Evolutionary conservation across 2,329 filamentous ascomycete genomes (phyloP).

Genomic region (Botrytis fragariae): DNA sequence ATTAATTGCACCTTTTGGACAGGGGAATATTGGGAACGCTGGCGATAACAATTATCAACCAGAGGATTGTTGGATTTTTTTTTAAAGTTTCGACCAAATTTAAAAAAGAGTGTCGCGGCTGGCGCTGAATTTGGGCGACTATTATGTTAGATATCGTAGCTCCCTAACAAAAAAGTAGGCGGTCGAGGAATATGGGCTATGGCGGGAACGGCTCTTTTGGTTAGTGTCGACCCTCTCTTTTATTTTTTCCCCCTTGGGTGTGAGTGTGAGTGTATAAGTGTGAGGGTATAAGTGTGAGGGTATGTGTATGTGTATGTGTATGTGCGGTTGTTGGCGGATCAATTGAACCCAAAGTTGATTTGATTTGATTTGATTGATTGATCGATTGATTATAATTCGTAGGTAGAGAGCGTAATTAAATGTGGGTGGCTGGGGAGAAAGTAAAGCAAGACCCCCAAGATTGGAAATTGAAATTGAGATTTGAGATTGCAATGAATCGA

Average conservation of each 20-base stretch:
- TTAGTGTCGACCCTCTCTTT: not conserved
- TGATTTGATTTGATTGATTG: not conserved
- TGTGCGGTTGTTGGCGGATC: slow-evolving; percentile 12
- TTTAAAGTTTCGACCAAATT: slow-evolving; percentile 12
- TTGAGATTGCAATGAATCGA: not conserved
- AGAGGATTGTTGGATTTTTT: not conserved
- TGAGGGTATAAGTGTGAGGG: no score
- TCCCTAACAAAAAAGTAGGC: slow-evolving; percentile 13
- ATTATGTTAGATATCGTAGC: slow-evolving; percentile 14
- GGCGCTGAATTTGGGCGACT: slow-evolving; percentile 19
- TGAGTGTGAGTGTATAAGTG: not conserved
- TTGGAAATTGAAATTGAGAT: slow-evolving; percentile 3
- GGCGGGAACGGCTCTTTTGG: not conserved
- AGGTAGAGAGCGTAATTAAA: slow-evolving; percentile 3
- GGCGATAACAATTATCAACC: slow-evolving; percentile 6
- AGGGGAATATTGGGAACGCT: not conserved
- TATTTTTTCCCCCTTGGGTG: not conserved
- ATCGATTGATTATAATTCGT: slow-evolving; percentile 8
- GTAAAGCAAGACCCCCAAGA: slow-evolving; percentile 6
- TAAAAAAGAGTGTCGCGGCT: slow-evolving; percentile 24
- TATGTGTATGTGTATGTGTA: not conserved
- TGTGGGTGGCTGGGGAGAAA: slow-evolving; percentile 19
- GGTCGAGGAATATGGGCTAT: slow-evolving; percentile 7
- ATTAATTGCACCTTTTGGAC: not conserved
- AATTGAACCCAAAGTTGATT: slow-evolving; percentile 4